These are phyloP conservation scores for Podosphaera xanthii DNA, from an alignment of 2,329 filamentous ascomycete genomes.

Conservation along the genomic window DNA sequence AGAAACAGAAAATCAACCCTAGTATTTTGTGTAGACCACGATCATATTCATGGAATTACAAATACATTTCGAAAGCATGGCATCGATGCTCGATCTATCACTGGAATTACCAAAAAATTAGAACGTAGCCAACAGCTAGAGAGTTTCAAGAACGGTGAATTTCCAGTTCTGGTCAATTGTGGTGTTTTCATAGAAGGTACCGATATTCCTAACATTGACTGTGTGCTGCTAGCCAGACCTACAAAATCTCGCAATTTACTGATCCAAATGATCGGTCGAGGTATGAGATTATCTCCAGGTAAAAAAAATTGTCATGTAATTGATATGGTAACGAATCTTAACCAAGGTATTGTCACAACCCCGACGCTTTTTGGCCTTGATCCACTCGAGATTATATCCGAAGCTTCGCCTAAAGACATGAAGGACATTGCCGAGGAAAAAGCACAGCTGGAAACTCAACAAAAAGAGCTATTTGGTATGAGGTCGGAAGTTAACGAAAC, in stretches of 20 bases:
- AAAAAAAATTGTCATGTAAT: slow-evolving; percentile 88
- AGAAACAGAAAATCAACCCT: slow-evolving; percentile 57
- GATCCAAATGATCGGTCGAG: slow-evolving; percentile 92
- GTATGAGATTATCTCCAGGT: slow-evolving; percentile 58
- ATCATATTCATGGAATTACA: slow-evolving; percentile 56
- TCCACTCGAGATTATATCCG: slow-evolving; percentile 50
- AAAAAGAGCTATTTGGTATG: slow-evolving; percentile 1
- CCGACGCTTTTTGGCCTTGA: slow-evolving; percentile 87
- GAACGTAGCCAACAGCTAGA: slow-evolving; percentile 48
- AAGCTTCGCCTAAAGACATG: slow-evolving; percentile 41
- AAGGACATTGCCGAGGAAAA: slow-evolving; percentile 27
- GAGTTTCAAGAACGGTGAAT: slow-evolving; percentile 53
- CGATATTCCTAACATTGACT: slow-evolving; percentile 94
- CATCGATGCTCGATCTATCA: slow-evolving; percentile 71
- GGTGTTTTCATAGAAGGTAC: slow-evolving; percentile 95
- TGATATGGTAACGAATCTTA: slow-evolving; percentile 76
- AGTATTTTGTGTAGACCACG: slow-evolving; percentile 81
- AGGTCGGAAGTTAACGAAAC: not conserved
- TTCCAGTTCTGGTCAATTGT: slow-evolving; percentile 79
- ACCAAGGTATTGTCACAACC: slow-evolving; percentile 67
- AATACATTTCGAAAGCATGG: slow-evolving; percentile 53
- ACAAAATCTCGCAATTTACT: slow-evolving; percentile 84
- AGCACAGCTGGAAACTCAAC: slow-evolving; percentile 17
- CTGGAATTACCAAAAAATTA: slow-evolving; percentile 50
- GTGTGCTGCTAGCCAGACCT: slow-evolving; percentile 65